Evolutionary conservation across 306 rosid species (phyloP), one percentile per base, ranked within the genome.

Genomic region (Hippophae rhamnoides): DNA sequence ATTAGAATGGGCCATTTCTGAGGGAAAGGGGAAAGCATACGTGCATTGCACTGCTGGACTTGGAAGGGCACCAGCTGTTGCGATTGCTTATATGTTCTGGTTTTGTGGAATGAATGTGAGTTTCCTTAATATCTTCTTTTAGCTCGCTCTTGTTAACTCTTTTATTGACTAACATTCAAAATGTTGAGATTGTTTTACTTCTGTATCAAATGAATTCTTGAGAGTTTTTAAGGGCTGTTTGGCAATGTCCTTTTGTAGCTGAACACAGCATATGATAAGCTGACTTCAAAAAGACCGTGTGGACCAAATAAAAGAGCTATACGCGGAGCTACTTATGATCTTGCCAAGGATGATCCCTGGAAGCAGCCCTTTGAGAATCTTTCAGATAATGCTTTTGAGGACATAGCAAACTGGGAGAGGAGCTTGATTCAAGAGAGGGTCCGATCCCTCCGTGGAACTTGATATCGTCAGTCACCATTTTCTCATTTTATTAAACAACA

Each of bases 31-130:
- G 61, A 87, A 71, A 69, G 90, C 81, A 51, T 85, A 79, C 60
- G 95, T 83, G 63, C 95, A 92, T 53, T 92, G 98, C 68, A 83
- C 89, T 0, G 96, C 98, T 52, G 98, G 98, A 75, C 81, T 87
- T 41, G 98, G 96, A 68, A 83, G 98, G 72, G 98, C 98, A 48
- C 93, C 98, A 0, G 98, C 87, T 3, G 96, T 87, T 60, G 89
- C 96, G 54, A 83, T 85, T 55, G 71, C 98, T 43, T 92, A 87
- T 76, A 69, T 87, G 83, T 87, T 81, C 81, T 92, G 98, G 98
- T 92, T 83, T 70, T 72, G 78, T 56, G 77, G 62, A 69, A 92
- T 85, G 87, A 87, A 78, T 63, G 98, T 75, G 71, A 83, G 72
- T 57, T 8, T 12, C 3, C 40, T 61, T 50, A 56, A 14, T 43